Conservation (phyloP, 1,139 yeast species). For the Ashbya aceris region DNA sequence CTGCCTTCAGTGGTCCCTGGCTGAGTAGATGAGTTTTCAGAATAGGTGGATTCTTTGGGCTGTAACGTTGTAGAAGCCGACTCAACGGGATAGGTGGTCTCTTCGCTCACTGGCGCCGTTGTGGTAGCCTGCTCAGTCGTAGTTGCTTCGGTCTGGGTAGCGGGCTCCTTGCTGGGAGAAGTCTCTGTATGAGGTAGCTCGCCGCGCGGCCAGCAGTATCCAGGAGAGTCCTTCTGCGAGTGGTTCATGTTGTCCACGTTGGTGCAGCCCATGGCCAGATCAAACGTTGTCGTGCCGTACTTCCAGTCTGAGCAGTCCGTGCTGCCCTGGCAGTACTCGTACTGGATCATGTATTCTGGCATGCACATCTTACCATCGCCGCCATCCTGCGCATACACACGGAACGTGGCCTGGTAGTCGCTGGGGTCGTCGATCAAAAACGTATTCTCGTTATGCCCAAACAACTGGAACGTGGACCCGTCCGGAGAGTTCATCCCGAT, state of each 20-base stretch:
- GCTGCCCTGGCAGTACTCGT: conserved; percentile 22
- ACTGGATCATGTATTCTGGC: conserved; percentile 27
- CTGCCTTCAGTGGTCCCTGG: no score
- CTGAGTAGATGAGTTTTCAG: no score
- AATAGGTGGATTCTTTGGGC: no score
- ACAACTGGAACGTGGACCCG: conserved; percentile 18
- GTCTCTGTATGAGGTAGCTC: no score
- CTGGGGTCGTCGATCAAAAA: conserved; percentile 20
- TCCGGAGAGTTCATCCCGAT: conserved; percentile 24
- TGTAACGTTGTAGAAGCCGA: no score
- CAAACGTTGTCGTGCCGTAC: conserved; percentile 18
- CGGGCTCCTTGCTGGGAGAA: no score
- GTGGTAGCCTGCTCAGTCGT: no score
- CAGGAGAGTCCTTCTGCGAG: conserved; percentile 25
- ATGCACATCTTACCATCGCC: conserved; percentile 13
- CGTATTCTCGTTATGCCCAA: conserved; percentile 19
- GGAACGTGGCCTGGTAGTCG: conserved; percentile 23
- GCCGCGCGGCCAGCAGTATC: conserved; percentile 23
- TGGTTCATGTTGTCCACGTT: conserved; percentile 21
- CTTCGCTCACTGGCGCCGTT: no score
- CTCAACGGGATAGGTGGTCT: no score
- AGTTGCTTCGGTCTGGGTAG: no score
- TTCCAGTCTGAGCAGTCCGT: conserved; percentile 14
- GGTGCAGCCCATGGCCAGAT: conserved; percentile 27
- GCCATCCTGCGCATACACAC: conserved; percentile 16